phyloP scores from a whole-genome alignment of 1,284 basidiomycete genomes.

The Schizophyllum amplum region DNA sequence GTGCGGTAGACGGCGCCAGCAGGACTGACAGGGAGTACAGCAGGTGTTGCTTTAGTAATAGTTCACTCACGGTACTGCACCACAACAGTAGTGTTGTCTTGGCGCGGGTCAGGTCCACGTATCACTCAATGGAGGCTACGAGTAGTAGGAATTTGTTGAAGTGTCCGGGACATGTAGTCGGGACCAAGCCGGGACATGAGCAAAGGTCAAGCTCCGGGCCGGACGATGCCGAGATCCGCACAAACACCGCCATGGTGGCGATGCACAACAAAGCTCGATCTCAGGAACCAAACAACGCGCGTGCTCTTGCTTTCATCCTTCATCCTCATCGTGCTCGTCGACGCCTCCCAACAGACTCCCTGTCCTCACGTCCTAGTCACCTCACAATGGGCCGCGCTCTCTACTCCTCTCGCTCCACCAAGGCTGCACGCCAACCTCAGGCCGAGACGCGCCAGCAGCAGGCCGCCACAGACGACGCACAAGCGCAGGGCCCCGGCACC shows the following conservation, averaged over 20 bases:
- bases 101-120: too few species aligned
- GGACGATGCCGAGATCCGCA: not conserved
- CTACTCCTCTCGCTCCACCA: conserved; percentile 39
- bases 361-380: not conserved
- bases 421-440: conserved; percentile 27
- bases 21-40: too few species aligned
- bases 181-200: not conserved
- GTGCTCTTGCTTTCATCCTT: not conserved
- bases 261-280: not conserved
- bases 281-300: not conserved
- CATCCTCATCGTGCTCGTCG: not conserved
- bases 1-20: too few species aligned
- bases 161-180: not conserved
- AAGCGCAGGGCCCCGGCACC: not conserved
- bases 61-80: too few species aligned
- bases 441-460: conserved; percentile 42
- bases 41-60: too few species aligned
- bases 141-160: too few species aligned
- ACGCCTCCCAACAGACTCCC: conserved; percentile 4
- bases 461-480: not conserved
- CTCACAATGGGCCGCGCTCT: conserved; percentile 58
- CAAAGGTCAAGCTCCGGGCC: not conserved
- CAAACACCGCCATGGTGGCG: not conserved
- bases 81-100: too few species aligned
- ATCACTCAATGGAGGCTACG: too few species aligned